These are phyloP conservation scores for Acanthamoeba royreba DNA, from an alignment of 208 protist species.

Conservation along the genomic window DNA sequence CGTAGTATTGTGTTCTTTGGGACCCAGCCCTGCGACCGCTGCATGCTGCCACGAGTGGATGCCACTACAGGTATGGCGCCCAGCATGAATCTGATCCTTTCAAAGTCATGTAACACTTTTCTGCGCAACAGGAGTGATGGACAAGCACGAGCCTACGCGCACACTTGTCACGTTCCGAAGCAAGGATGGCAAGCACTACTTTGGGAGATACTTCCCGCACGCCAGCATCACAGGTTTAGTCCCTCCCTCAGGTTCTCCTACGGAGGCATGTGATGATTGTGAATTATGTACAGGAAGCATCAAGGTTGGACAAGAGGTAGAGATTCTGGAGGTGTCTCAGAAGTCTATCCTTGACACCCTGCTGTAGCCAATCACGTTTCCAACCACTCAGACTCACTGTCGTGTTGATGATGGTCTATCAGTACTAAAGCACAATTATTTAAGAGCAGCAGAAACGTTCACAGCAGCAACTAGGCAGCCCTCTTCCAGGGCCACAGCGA, in stretches of 20 bases:
- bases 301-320: neutral
- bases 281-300: neutral
- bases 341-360: neutral
- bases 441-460: too few species aligned
- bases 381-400: too few species aligned
- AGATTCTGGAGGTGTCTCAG: neutral
- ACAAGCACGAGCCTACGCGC: neutral
- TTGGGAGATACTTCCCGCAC: neutral
- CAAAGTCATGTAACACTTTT: neutral
- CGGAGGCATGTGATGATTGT: neutral
- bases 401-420: too few species aligned
- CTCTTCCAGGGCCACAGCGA: constrained; percentile 18
- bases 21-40: neutral
- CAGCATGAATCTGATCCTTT: neutral
- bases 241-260: neutral
- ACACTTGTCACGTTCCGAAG: neutral
- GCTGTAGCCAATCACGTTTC: too few species aligned
- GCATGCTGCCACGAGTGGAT: neutral
- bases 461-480: neutral
- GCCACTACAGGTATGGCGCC: neutral
- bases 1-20: neutral
- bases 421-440: too few species aligned
- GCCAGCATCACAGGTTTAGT: neutral
- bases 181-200: neutral
- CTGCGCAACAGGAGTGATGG: neutral